Base-by-base conservation (phyloP, 78 protist genomes). In the Paulinella micropora region DNA sequence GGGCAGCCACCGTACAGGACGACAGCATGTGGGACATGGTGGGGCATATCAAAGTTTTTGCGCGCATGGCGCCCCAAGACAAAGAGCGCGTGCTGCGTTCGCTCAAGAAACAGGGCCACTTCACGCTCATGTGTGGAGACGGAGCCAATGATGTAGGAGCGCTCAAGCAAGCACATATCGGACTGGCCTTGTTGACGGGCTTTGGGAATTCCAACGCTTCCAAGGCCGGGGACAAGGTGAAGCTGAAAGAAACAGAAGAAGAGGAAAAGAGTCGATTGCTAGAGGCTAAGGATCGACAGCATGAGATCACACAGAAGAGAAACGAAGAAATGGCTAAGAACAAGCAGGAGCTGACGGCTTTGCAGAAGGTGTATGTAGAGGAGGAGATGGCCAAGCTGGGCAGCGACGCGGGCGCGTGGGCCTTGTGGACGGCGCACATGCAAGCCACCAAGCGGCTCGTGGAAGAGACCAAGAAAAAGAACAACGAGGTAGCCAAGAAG, bases 61-160 rank as follows among this genome's bases (percentile, higher is more conserved):
- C 90, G 34, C 84, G 90, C 86, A 88, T 88, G 90, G 64, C 90
- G 35, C 90, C 90, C 9, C 73, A 91, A 28, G 96, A 96, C 39
- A 95, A 96, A 89, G 95, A 83, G 64, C 39, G 0, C 29, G 83
- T 85, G 35, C 83, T 94, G 1, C 0, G 79, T 0, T 87, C 87
- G 37, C 90, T 96, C 39, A 93, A 95, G 37, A 6, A 0, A 23
- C 9, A 2, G 34, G 98, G 97, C 34, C 77, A 77, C 37, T 0
- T 3, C 39, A 92, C 97, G 15, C 94, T 96, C 89, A 98, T 99
- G 99, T 96, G 98, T 39, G 99, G 99, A n/a, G 99, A 99, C 88
- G 99, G 99, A 83, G 96, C 99, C 1, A 99, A 99, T 92, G 99
- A 99, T 82, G 99, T 98, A n/a, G 99, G 99, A n/a, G 99, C 99